Evolutionary conservation across 2,329 filamentous ascomycete genomes (phyloP).

Genomic region (Penicillium sp.): DNA sequence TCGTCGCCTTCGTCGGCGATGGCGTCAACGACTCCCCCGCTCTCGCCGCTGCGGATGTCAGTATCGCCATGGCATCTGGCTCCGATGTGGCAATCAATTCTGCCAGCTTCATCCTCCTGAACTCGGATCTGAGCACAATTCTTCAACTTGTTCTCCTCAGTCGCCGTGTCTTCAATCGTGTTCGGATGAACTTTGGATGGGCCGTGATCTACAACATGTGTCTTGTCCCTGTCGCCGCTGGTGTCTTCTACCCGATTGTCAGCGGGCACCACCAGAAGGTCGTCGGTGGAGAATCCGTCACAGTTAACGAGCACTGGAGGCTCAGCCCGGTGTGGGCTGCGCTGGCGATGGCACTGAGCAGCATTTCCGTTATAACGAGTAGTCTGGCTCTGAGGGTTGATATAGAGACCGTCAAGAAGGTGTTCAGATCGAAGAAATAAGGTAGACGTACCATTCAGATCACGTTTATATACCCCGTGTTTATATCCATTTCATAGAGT

Average conservation of each 20-base stretch:
- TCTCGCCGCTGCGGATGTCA: constrained; percentile 74
- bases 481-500: too few species aligned
- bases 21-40: constrained; percentile 85
- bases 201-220: constrained; percentile 77
- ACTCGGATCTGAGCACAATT: constrained; percentile 66
- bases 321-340: constrained; percentile 68
- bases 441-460: neutral
- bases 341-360: constrained; percentile 88
- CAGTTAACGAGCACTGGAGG: constrained; percentile 43
- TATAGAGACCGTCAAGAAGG: constrained; percentile 20
- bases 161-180: constrained; percentile 68
- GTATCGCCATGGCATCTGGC: constrained; percentile 76
- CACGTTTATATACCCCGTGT: too few species aligned
- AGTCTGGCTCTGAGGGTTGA: constrained; percentile 67
- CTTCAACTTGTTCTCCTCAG: constrained; percentile 72
- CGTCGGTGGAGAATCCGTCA: constrained; percentile 33
- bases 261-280: constrained; percentile 38
- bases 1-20: constrained; percentile 81
- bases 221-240: constrained; percentile 76
- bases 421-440: constrained; percentile 15
- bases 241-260: constrained; percentile 66
- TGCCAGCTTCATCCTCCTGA: constrained; percentile 76
- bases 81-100: constrained; percentile 80
- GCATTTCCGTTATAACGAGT: constrained; percentile 81
- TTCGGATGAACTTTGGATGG: constrained; percentile 84